Evolutionary conservation across 78 protist species (phyloP).

Genomic region (Dictyostelium intermedium): DNA sequence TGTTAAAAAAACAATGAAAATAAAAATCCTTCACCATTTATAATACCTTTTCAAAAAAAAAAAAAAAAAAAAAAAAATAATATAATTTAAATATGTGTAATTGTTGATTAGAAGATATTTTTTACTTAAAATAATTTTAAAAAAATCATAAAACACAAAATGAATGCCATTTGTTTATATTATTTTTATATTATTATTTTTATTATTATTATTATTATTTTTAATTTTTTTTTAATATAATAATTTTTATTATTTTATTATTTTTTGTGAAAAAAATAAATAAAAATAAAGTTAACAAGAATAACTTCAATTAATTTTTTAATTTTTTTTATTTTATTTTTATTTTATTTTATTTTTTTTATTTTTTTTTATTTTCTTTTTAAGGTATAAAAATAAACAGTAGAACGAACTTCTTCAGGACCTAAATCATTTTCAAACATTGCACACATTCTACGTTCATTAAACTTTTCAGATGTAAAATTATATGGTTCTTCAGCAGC

Average conservation of each 20-base stretch:
- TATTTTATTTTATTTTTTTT: not conserved
- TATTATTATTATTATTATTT: no score
- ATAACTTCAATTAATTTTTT: no score
- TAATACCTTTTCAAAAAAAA: no score
- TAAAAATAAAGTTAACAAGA: not conserved
- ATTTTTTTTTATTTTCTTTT: conserved; percentile 10
- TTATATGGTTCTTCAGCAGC: conserved; percentile 28
- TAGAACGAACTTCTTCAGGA: conserved; percentile 31
- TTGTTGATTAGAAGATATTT: not conserved
- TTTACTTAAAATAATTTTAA: not conserved
- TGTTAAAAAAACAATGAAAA: not conserved
- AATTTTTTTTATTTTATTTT: not conserved
- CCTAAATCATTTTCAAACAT: conserved; percentile 77
- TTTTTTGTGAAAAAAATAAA: no score
- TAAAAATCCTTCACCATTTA: not conserved
- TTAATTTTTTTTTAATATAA: no score
- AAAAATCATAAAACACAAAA: not conserved
- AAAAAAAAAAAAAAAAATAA: no score
- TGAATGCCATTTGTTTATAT: not conserved
- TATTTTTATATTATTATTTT: no score
- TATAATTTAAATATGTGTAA: not conserved
- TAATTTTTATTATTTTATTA: no score
- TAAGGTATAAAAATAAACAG: conserved; percentile 54
- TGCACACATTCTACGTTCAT: conserved; percentile 37
- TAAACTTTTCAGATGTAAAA: conserved; percentile 41